phyloP scores from a whole-genome alignment of 2,329 filamentous ascomycete species.

The Pseudophaeomoniella oleicola region DNA sequence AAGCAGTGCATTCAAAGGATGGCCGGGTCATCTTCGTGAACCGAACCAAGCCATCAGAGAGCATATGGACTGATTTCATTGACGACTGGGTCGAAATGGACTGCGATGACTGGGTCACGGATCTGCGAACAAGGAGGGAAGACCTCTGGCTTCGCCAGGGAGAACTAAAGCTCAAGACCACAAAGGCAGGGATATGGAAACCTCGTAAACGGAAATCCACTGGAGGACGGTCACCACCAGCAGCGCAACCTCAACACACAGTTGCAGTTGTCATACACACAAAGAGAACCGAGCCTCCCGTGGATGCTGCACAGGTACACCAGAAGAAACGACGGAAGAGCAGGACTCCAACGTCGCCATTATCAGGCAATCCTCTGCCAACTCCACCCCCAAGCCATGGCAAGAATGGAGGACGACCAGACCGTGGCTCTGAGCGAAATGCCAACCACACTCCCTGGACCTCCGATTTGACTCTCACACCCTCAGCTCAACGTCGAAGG shows the following conservation, averaged over 20 bases:
- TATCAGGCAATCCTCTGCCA: not conserved
- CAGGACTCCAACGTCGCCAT: not conserved
- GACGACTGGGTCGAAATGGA: conserved; percentile 66
- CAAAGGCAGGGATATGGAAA: conserved; percentile 6
- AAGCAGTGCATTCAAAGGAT: conserved; percentile 45
- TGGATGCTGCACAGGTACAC: not conserved
- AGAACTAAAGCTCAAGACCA: conserved; percentile 12
- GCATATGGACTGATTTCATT: conserved; percentile 57
- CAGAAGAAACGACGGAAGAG: not conserved
- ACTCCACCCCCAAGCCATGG: conserved; percentile 1
- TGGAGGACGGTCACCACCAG: not conserved
- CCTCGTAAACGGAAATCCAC: not conserved
- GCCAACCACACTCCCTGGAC: not conserved
- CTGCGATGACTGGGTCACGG: conserved; percentile 57
- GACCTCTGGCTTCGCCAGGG: conserved; percentile 36
- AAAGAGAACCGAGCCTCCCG: not conserved
- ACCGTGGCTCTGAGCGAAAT: not conserved
- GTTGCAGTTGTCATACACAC: not conserved
- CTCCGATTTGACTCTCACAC: not conserved
- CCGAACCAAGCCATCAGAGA: conserved; percentile 56
- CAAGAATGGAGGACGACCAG: not conserved
- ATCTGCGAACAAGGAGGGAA: conserved; percentile 44
- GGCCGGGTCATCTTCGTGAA: conserved; percentile 62
- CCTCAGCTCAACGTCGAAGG: not conserved
- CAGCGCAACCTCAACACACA: not conserved